Evolutionary conservation across 257 asterid genomes (phyloP).

Genomic region (Echites panduratus): DNA sequence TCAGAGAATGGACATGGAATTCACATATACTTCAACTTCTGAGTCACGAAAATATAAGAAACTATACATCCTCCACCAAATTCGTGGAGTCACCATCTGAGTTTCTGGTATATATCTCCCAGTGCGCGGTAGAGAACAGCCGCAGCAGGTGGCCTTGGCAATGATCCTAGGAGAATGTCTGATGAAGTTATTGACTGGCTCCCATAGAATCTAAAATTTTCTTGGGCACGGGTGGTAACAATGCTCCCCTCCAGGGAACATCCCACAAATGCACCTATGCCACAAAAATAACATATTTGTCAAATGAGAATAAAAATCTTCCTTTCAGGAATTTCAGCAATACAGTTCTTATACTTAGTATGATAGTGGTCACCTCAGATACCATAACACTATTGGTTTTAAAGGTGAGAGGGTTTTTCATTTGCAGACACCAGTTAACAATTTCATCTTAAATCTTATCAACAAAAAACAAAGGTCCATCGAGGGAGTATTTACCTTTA

Average conservation of each 20-base stretch:
- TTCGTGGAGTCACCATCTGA: slow-evolving; percentile 13
- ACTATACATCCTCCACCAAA: background rate
- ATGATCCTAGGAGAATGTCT: slow-evolving; percentile 67
- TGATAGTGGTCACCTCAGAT: background rate
- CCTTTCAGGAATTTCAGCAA: no score
- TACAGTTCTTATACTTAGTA: background rate
- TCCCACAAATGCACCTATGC: slow-evolving; percentile 93
- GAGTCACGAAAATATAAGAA: background rate
- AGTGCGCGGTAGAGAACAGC: slow-evolving; percentile 74
- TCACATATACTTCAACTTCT: background rate
- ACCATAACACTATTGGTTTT: background rate
- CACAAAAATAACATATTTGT: background rate
- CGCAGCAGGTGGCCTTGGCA: slow-evolving; percentile 95
- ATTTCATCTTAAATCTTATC: background rate
- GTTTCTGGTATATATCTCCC: slow-evolving; percentile 53
- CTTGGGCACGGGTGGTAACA: slow-evolving; percentile 67
- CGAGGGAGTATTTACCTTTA: slow-evolving; percentile 49
- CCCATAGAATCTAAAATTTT: slow-evolving; percentile 85
- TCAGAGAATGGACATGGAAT: background rate
- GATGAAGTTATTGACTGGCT: slow-evolving; percentile 59
- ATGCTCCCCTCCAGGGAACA: slow-evolving; percentile 89
- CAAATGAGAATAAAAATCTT: background rate
- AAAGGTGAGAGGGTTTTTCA: background rate
- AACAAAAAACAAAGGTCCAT: background rate
- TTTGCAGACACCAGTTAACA: background rate